Percentiles rank a stretch among this genome's conserved stretches.
Evolutionary conservation across 768 basidiomycete species (phyloP).

Genomic region (Suillus placidus): DNA sequence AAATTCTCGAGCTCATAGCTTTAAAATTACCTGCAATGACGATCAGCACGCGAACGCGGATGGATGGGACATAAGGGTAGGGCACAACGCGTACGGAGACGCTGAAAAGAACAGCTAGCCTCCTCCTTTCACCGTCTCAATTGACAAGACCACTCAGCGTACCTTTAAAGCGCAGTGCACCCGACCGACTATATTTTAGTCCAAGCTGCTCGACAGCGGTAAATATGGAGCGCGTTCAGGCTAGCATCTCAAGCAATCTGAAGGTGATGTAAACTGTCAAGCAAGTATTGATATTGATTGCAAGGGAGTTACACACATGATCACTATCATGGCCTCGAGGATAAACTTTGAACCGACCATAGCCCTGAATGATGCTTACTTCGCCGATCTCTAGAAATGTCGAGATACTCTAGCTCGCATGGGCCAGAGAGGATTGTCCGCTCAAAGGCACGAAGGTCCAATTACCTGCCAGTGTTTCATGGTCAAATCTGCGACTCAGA

Average conservation of each 20-base stretch:
- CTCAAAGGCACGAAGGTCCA: neutral
- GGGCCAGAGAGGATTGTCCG: neutral
- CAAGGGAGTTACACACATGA: neutral
- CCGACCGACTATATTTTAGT: neutral
- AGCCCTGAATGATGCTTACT: neutral
- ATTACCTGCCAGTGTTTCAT: neutral
- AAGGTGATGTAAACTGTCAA: neutral
- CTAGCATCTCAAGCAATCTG: neutral
- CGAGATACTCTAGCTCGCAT: neutral
- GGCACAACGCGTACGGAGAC: neutral
- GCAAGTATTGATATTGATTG: neutral
- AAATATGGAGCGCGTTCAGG: neutral
- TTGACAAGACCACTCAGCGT: neutral
- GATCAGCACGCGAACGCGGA: neutral
- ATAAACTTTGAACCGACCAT: neutral
- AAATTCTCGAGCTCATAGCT: neutral
- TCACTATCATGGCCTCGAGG: neutral
- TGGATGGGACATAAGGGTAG: neutral
- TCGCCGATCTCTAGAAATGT: neutral
- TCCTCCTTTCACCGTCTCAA: neutral
- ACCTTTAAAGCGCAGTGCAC: neutral
- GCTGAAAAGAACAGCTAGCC: neutral
- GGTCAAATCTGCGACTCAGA: neutral
- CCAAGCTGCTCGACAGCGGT: neutral
- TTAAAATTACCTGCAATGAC: neutral